Conservation (phyloP, 2,329 filamentous ascomycete genomes). For the Pyricularia sp. region DNA sequence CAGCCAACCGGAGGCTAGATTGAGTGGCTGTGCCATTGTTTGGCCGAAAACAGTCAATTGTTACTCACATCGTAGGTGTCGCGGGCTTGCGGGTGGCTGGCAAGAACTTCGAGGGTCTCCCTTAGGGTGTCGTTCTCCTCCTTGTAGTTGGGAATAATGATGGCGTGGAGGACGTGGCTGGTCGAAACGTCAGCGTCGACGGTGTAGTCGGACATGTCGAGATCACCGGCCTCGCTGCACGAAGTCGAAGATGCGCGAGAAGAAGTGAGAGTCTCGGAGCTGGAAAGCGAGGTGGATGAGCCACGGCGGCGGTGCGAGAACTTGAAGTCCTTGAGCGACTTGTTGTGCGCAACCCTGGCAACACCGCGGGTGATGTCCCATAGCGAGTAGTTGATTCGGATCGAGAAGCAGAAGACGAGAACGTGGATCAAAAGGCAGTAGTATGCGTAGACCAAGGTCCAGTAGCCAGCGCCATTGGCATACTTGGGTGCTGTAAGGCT, state of each 20-base stretch:
- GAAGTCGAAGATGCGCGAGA: constrained; percentile 36
- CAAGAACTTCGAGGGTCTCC: constrained; percentile 60
- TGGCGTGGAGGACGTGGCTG: constrained; percentile 51
- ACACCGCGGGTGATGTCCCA: constrained; percentile 45
- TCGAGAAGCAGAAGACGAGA: constrained; percentile 52
- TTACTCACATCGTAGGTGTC: constrained; percentile 59
- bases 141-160: constrained; percentile 66
- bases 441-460: constrained; percentile 48
- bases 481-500: constrained; percentile 24
- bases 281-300: constrained; percentile 46
- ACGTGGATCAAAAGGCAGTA: constrained; percentile 58
- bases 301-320: constrained; percentile 36
- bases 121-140: constrained; percentile 60
- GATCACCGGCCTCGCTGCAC: constrained; percentile 41
- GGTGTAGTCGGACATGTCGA: constrained; percentile 33
- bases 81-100: constrained; percentile 54
- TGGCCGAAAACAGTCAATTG: constrained; percentile 4
- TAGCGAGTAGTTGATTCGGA: constrained; percentile 53
- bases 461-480: constrained; percentile 34
- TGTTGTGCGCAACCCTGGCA: constrained; percentile 33
- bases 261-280: constrained; percentile 43
- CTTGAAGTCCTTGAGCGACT: constrained; percentile 37
- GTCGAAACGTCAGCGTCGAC: constrained; percentile 31
- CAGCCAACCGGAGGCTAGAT: background rate
- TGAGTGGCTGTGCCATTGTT: background rate